Evolutionary conservation across 208 protist species (phyloP).

Genomic region (Porcisia hertigi): DNA sequence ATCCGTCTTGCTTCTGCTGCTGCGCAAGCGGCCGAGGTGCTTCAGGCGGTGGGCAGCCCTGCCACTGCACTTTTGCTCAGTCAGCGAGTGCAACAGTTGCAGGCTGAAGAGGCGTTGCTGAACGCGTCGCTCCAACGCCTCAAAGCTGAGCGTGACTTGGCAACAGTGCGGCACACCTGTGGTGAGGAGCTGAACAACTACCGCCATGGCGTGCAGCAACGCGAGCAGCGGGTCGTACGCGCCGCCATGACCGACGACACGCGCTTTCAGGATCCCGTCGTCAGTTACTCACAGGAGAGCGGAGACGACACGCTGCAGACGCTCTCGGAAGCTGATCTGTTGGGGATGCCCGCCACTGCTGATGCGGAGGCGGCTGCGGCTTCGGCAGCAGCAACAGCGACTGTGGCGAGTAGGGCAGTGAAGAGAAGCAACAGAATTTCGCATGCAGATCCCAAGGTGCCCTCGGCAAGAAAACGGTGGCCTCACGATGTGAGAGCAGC

Average conservation of each 20-base stretch:
- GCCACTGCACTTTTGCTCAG: constrained; percentile 40
- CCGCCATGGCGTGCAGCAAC: constrained; percentile 39
- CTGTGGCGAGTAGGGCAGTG: not conserved
- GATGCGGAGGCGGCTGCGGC: constrained; percentile 34
- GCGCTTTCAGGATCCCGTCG: constrained; percentile 1
- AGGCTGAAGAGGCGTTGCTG: constrained; percentile 61
- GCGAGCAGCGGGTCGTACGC: constrained; percentile 20
- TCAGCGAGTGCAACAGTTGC: constrained; percentile 51
- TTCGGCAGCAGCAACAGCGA: not conserved
- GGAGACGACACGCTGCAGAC: constrained; percentile 9
- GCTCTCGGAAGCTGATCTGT: constrained; percentile 22
- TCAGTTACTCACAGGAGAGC: constrained; percentile 17
- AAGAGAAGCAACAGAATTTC: not conserved
- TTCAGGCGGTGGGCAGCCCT: constrained; percentile 31
- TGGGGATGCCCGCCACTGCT: constrained; percentile 38
- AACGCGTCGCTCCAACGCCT: constrained; percentile 56
- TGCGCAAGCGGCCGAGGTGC: constrained; percentile 30
- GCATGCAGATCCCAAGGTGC: not conserved
- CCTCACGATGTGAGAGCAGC: not conserved
- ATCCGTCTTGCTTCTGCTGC: constrained; percentile 47
- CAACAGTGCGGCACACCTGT: constrained; percentile 44
- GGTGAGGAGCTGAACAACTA: constrained; percentile 47
- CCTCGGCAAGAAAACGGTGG: not conserved
- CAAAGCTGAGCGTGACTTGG: constrained; percentile 57
- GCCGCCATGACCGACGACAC: constrained; percentile 4